Evolutionary conservation across 345 rosid genomes (phyloP).

Genomic region (Cochlearia excelsa): DNA sequence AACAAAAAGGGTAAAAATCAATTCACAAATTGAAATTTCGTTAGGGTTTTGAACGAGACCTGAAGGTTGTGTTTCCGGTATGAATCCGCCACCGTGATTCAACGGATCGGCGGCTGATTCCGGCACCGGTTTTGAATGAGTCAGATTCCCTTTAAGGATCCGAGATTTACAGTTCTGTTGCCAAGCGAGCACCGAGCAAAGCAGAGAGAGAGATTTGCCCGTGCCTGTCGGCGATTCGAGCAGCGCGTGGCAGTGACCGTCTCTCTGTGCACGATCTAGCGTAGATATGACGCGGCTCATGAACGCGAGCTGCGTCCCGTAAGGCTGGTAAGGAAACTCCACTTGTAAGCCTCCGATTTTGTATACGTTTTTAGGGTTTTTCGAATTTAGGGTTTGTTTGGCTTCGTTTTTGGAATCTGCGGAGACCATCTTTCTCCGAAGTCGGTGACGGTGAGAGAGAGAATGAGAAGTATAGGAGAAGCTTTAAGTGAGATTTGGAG

Average conservation of each 20-base stretch:
- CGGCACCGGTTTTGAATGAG: conserved; percentile 55
- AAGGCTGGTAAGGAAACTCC: conserved; percentile 88
- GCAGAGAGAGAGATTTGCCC: conserved; percentile 94
- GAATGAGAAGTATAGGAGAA: neutral
- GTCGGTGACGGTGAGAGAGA: conserved; percentile 2
- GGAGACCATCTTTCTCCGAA: conserved; percentile 38
- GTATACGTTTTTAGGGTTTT: conserved; percentile 45
- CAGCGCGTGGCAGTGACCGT: conserved; percentile 82
- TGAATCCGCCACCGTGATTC: conserved; percentile 80
- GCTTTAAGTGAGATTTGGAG: conserved; percentile 5
- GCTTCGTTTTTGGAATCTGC: conserved; percentile 30
- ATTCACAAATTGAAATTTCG: neutral
- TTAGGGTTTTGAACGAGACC: conserved; percentile 37
- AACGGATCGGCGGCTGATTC: conserved; percentile 79
- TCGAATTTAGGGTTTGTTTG: conserved; percentile 39
- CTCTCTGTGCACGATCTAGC: conserved; percentile 81
- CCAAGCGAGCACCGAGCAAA: conserved; percentile 93
- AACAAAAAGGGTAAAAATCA: conserved; percentile 4
- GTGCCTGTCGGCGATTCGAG: conserved; percentile 98
- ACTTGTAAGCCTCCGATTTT: conserved; percentile 74
- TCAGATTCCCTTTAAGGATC: conserved; percentile 38
- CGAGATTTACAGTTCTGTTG: conserved; percentile 55
- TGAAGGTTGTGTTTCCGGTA: conserved; percentile 73
- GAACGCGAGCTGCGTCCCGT: conserved; percentile 92
- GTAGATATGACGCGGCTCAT: conserved; percentile 92